Base-by-base conservation (phyloP, 23 red algal species). In the Agarophyton chilense region DNA sequence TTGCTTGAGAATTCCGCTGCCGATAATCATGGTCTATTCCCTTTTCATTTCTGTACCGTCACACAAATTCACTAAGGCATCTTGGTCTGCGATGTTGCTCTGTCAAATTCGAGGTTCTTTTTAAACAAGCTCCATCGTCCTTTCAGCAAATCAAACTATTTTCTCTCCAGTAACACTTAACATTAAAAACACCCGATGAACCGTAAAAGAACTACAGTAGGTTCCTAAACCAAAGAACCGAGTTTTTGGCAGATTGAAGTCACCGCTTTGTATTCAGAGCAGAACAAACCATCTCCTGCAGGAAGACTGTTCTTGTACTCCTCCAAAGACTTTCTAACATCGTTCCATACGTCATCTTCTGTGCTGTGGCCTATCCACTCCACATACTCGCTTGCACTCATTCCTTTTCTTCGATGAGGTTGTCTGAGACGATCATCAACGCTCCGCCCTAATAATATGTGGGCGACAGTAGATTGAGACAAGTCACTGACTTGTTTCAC, bases 331-430 rank as follows among this genome's bases (percentile, higher is more conserved):
- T 29, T 56, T 42, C 82, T 76, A 17, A 91, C 88, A 52, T 64
- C 62, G 34, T 68, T 57, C 60, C 88, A 91, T 28, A 61, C 58
- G 14, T 55, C 88, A 34, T 72, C 77, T 44, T 91, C 88, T 33
- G 88, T 50, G 22, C 73, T 74, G 26, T 71, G 58, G 8, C 57
- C 57, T 36, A 91, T 40, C 88, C 88, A 91, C 21, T 54, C 58
- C 13, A 60, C 42, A 57, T 91, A 91, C 44, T 91, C 74, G 25
- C 38, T 55, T 25, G 88, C 50, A 12, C 25, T 29, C 24, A 73
- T 54, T 17, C 32, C 77, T 64, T 82, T 57, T 44, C 57, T 72
- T 39, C 88, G 55, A 50, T 91, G 88, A 81, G 88, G 88, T n/a
- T 91, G 88, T 65, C 73, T 36, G 28, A 91, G 42, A 38, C 21